Percentiles rank a stretch among this genome's conserved stretches.
Conservation (phyloP, 2,329 filamentous ascomycete species). For the Colletotrichum musicola region DNA sequence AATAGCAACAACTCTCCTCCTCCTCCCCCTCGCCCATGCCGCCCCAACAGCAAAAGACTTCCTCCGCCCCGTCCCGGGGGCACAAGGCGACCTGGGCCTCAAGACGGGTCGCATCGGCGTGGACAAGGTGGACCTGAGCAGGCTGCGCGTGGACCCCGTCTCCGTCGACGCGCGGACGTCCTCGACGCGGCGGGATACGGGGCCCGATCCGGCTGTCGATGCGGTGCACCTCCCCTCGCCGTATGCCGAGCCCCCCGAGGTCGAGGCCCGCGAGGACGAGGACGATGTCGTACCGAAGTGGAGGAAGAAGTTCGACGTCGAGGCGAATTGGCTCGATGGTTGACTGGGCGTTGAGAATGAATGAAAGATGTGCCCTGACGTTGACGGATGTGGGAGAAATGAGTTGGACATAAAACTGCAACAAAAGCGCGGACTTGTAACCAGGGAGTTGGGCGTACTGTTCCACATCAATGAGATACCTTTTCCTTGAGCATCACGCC, state of each 20-base stretch:
- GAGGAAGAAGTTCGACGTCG: neutral
- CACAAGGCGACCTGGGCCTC: slow-evolving; percentile 5
- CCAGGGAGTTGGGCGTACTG: no score
- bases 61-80: neutral
- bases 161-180: neutral
- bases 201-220: neutral
- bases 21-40: neutral
- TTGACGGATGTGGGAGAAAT: neutral
- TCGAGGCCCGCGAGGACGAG: neutral
- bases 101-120: slow-evolving; percentile 30
- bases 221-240: slow-evolving; percentile 1
- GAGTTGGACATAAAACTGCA: no score
- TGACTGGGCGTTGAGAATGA: neutral
- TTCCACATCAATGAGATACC: neutral
- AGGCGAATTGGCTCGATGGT: neutral
- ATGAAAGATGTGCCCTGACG: neutral
- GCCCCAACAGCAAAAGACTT: slow-evolving; percentile 24
- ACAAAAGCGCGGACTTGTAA: no score
- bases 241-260: neutral
- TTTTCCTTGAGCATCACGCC: no score
- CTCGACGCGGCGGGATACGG: neutral
- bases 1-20: neutral
- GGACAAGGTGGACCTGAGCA: slow-evolving; percentile 28
- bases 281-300: slow-evolving; percentile 14
- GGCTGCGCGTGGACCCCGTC: slow-evolving; percentile 33